Evolutionary conservation across 163 green algal genomes (phyloP).

Genomic region (Scenedesmus sp.): DNA sequence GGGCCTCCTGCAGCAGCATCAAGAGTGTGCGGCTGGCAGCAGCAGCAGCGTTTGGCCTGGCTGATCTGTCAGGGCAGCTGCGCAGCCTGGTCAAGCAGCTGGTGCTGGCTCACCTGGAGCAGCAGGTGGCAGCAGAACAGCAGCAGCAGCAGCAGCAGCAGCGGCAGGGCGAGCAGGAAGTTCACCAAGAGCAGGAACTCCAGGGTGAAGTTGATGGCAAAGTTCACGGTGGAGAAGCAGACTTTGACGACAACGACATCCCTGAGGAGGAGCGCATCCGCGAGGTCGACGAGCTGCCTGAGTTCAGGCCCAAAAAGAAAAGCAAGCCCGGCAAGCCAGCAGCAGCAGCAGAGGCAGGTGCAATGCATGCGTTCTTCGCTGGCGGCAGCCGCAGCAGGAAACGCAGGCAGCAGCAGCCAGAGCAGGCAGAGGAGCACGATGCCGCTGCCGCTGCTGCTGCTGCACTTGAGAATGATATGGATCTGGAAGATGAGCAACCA

Average conservation of each 20-base stretch:
- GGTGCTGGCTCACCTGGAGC: slow-evolving; percentile 10
- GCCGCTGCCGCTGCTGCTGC: not conserved
- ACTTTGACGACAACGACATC: not conserved
- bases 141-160: not conserved
- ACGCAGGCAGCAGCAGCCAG: not conserved
- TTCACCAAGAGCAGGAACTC: not conserved
- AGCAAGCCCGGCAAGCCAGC: not conserved
- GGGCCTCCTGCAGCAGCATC: slow-evolving; percentile 15
- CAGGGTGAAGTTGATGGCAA: not conserved
- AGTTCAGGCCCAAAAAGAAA: slow-evolving; percentile 21
- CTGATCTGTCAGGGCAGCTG: not conserved
- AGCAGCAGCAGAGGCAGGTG: slow-evolving; percentile 1
- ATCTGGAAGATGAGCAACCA: not conserved
- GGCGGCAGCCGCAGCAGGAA: not conserved
- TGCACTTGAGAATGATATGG: not conserved
- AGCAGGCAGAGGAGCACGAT: not conserved
- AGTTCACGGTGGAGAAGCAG: not conserved
- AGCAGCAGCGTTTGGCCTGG: slow-evolving; percentile 17
- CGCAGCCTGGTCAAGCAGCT: slow-evolving; percentile 1
- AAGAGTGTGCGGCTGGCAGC: slow-evolving; percentile 31
- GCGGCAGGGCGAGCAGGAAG: not conserved
- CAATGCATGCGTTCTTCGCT: not conserved
- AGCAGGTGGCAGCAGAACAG: slow-evolving; percentile 25
- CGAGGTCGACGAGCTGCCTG: slow-evolving; percentile 35
- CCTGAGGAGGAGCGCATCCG: not conserved